A percentile compares a stretch with the other conserved stretches of the same genome.
phyloP scores from a whole-genome alignment of 176 grass and related monocot species.

The Aegilops bicornis region DNA sequence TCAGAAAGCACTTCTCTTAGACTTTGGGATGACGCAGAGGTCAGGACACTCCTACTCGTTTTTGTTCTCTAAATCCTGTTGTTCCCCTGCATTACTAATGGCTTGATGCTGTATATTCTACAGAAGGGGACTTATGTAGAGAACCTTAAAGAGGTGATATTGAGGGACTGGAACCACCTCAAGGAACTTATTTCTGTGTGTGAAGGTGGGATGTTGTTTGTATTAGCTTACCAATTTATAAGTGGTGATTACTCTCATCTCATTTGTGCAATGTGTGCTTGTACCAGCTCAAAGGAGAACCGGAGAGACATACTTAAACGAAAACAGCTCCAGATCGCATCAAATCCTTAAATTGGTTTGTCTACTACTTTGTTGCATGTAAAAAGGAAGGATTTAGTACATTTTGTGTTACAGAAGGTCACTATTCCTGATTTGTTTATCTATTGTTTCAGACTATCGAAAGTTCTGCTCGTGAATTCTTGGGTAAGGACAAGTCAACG shows the following conservation, averaged over 20 bases:
- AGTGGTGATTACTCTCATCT: constrained; percentile 18
- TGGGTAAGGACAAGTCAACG: constrained; percentile 85
- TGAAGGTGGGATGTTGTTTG: constrained; percentile 61
- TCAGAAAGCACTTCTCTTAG: constrained; percentile 60
- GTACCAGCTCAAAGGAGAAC: constrained; percentile 79
- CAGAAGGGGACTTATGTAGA: constrained; percentile 86
- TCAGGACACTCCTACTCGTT: constrained; percentile 29
- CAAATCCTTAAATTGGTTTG: constrained; percentile 91
- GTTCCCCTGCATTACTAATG: constrained; percentile 18
- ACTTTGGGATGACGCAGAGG: constrained; percentile 93
- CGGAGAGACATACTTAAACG: constrained; percentile 82
- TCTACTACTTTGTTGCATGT: constrained; percentile 26
- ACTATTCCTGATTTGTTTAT: constrained; percentile 39
- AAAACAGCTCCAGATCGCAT: constrained; percentile 97
- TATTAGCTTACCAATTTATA: constrained; percentile 28
- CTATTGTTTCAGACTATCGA: constrained; percentile 68
- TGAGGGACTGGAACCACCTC: constrained; percentile 76
- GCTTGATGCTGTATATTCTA: constrained; percentile 36
- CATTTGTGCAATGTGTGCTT: constrained; percentile 20
- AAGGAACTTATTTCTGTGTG: constrained; percentile 85
- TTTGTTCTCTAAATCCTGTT: neutral
- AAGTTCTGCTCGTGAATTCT: constrained; percentile 76
- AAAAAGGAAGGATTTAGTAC: constrained; percentile 5
- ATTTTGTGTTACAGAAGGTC: constrained; percentile 1
- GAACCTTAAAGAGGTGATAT: constrained; percentile 71